Conservation (phyloP, 768 basidiomycete genomes). For the Suillus weaverae region DNA sequence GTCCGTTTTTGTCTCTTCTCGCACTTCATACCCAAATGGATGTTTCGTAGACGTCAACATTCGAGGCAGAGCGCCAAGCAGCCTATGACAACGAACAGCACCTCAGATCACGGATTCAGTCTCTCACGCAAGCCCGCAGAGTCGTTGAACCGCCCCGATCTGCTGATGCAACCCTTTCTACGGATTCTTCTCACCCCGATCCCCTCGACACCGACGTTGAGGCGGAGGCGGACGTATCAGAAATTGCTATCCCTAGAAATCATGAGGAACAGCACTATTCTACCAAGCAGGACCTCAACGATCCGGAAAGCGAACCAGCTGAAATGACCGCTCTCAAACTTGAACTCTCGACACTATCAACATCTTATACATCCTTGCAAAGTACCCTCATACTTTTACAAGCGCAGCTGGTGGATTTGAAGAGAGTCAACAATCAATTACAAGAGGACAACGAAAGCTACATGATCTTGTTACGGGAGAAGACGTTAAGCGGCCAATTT, state of each 20-base stretch:
- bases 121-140: slow-evolving; percentile 67
- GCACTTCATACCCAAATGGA: slow-evolving; percentile 15
- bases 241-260: slow-evolving; percentile 30
- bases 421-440: slow-evolving; percentile 81
- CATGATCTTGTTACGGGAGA: slow-evolving; percentile 89
- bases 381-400: slow-evolving; percentile 83
- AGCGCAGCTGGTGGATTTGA: slow-evolving; percentile 82
- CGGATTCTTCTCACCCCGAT: slow-evolving; percentile 6
- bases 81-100: slow-evolving; percentile 95
- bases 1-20: slow-evolving; percentile 37
- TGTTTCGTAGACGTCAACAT: slow-evolving; percentile 65
- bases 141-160: slow-evolving; percentile 42
- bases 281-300: slow-evolving; percentile 51
- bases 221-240: slow-evolving; percentile 41
- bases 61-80: slow-evolving; percentile 89
- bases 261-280: slow-evolving; percentile 21
- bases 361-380: slow-evolving; percentile 81
- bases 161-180: slow-evolving; percentile 21
- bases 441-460: slow-evolving; percentile 98
- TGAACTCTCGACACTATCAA: slow-evolving; percentile 84
- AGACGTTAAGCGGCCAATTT: slow-evolving; percentile 87
- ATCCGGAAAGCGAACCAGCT: slow-evolving; percentile 74
- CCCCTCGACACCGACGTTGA: slow-evolving; percentile 35
- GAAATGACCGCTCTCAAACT: slow-evolving; percentile 84
- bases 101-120: slow-evolving; percentile 86